Conservation (phyloP, 23 red algal genomes). For the Gracilaria caudata region DNA sequence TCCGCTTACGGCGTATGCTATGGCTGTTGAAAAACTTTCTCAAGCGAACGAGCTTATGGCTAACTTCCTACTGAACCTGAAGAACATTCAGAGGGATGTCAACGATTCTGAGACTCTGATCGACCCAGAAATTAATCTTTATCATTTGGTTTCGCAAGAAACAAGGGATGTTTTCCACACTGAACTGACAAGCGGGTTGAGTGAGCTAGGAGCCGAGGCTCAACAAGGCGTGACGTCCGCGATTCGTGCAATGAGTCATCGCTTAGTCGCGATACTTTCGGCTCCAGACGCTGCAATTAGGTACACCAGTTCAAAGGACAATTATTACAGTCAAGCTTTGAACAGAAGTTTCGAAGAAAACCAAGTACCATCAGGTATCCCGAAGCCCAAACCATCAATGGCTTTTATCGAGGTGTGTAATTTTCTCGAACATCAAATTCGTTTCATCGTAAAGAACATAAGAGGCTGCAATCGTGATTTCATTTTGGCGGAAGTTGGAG, state of each 20-base stretch:
- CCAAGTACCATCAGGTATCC: background rate
- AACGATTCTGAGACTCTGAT: background rate
- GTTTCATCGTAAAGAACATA: constrained; percentile 22
- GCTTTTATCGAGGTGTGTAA: constrained; percentile 45
- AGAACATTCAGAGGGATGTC: background rate
- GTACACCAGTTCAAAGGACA: constrained; percentile 14
- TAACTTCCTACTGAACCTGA: constrained; percentile 35
- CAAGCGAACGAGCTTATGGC: constrained; percentile 33
- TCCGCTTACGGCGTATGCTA: constrained; percentile 44
- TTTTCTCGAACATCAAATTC: constrained; percentile 59
- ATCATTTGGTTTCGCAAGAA: constrained; percentile 34
- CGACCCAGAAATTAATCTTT: background rate
- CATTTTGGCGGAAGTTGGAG: constrained; percentile 32
- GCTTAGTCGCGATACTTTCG: constrained; percentile 45
- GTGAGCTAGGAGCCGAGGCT: constrained; percentile 49
- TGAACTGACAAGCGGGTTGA: constrained; percentile 30
- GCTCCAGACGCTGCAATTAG: background rate
- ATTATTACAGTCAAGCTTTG: background rate
- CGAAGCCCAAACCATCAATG: constrained; percentile 26
- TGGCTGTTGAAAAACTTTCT: constrained; percentile 49
- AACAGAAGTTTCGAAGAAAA: constrained; percentile 4
- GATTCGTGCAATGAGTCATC: constrained; percentile 4
- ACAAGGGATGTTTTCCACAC: constrained; percentile 46
- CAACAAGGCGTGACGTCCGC: constrained; percentile 52
- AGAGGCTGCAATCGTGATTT: constrained; percentile 44